These are phyloP conservation scores for Gillenia trifoliata DNA, from an alignment of 306 rosid genomes.

Conservation along the genomic window DNA sequence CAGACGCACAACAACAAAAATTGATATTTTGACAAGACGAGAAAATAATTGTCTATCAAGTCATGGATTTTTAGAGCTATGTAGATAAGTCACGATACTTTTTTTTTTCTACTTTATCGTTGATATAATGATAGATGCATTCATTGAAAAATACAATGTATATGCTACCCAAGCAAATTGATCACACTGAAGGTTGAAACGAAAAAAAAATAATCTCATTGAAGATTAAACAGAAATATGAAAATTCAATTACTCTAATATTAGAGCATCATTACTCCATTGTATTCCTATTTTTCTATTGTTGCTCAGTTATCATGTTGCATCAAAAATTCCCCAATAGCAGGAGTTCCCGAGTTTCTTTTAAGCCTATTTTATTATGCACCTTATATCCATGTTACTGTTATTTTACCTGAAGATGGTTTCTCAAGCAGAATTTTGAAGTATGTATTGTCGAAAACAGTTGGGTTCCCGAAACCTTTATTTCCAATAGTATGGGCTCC, in stretches of 20 bases:
- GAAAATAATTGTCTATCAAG: background rate
- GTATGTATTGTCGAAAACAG: constrained; percentile 80
- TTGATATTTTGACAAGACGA: background rate
- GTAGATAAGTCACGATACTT: background rate
- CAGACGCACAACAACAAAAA: background rate
- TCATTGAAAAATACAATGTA: background rate
- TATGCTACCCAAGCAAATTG: background rate
- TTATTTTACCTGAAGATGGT: constrained; percentile 64
- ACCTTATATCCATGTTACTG: background rate
- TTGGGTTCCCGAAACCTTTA: constrained; percentile 88
- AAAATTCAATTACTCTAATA: background rate
- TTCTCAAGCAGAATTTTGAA: constrained; percentile 81
- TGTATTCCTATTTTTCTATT: background rate
- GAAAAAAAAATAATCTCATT: background rate
- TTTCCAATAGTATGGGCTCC: constrained; percentile 96
- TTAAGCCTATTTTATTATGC: background rate
- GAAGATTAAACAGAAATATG: background rate
- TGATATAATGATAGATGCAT: background rate
- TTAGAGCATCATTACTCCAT: background rate
- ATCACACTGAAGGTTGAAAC: no score
- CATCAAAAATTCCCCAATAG: background rate
- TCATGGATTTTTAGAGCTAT: background rate
- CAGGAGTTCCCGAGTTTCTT: background rate
- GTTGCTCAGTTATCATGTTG: background rate
- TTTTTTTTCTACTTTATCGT: background rate